Evolutionary conservation across 2,329 filamentous ascomycete species (phyloP), one percentile per base, ranked within the genome.

Genomic region (Leptographium flavum): DNA sequence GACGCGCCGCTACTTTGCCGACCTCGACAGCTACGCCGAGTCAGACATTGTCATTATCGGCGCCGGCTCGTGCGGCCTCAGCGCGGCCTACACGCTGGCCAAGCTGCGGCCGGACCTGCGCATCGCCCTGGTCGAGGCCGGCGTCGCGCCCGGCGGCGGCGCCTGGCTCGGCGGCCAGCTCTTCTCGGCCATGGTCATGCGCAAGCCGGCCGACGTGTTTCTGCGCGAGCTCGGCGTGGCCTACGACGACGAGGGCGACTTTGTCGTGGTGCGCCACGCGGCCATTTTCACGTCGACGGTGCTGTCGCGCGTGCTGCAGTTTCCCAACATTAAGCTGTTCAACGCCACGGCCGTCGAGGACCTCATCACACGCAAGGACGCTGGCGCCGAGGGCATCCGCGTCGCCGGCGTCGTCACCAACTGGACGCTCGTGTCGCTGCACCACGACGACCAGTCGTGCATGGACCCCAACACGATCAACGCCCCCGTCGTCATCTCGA

Each of bases 391-490:
- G 2, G 65, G 68, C 10, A 65, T 93, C 37, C 79, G 83, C 51
- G 80, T 94, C 53, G 83, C 86, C 9, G 87, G 87, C 56, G 87
- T 94, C 2, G 88, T 95, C 45, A 93, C 86, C 57, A 95, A 95
- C 74, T 95, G 87, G 87, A 94, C 87, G 1, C 74, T 94, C 23
- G 87, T 94, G 41, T 77, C 81, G 37, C 83, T 90, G 71, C 82
- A 88, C 63, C 83, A 88, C 63, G 83, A 87, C 59, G 83, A 90
- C 61, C 87, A 94, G 68, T 84, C 78, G 50, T 94, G 87, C 81
- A 94, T 94, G 87, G 88, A 94, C 63, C 87, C 87, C 54, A 94
- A 92, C 76, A 94, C 87, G 57, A 94, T 94, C 74, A 94, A 94
- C 60, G 86, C 87, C 0, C 87, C 87, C 1, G 64, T 94, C 48